phyloP scores from a whole-genome alignment of 2,329 filamentous ascomycete species.

The Pseudogymnoascus sp. region DNA sequence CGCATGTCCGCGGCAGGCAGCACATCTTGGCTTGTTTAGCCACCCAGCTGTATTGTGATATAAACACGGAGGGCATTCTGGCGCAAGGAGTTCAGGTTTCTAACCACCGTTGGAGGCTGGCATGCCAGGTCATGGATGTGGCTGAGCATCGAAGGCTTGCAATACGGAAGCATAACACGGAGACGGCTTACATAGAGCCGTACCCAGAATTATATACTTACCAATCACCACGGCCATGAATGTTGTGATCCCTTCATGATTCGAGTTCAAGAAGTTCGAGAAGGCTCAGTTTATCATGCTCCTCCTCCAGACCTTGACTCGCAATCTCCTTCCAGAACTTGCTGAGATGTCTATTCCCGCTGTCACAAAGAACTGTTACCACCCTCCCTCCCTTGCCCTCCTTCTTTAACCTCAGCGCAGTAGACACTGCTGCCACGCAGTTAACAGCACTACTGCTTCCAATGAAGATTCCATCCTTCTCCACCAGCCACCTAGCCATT shows the following conservation, averaged over 20 bases:
- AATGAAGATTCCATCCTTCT: constrained; percentile 89
- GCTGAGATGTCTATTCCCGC: constrained; percentile 72
- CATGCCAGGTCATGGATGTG: background rate
- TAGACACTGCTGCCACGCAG: constrained; percentile 69
- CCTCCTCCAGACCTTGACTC: constrained; percentile 57
- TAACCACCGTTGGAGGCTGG: background rate
- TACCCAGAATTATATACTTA: background rate
- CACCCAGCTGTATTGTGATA: constrained; percentile 7
- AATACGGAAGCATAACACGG: background rate
- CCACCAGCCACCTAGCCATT: constrained; percentile 96
- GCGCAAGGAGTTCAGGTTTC: constrained; percentile 7
- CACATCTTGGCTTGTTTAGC: background rate
- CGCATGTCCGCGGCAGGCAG: background rate
- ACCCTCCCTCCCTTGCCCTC: constrained; percentile 53
- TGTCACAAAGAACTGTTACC: constrained; percentile 80
- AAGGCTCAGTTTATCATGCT: constrained; percentile 42
- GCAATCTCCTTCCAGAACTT: constrained; percentile 76
- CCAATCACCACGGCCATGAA: background rate
- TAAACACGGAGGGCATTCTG: background rate
- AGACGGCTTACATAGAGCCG: background rate
- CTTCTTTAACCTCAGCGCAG: constrained; percentile 57
- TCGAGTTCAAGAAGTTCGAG: constrained; percentile 38
- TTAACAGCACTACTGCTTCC: constrained; percentile 97
- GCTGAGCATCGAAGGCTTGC: background rate
- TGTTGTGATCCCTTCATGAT: background rate